A percentile compares a stretch with the other conserved stretches of the same genome.
phyloP scores from a whole-genome alignment of 495 filamentous ascomycete genomes.

The Daldinia childiae region DNA sequence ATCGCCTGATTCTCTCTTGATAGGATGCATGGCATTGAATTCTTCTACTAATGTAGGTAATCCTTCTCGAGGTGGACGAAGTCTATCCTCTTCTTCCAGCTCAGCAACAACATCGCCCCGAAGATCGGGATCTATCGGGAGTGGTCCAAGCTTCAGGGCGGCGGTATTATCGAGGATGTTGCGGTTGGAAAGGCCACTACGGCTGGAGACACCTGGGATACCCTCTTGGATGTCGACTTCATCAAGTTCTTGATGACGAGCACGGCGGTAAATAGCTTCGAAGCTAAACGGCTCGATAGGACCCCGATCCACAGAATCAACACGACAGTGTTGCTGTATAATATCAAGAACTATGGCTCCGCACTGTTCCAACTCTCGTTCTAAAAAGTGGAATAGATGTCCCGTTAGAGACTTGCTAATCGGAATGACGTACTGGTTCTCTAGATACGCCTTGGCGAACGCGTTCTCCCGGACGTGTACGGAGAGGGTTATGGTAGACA shows the following conservation, averaged over 20 bases:
- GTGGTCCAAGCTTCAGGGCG: constrained; percentile 76
- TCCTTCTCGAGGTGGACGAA: constrained; percentile 72
- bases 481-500: constrained; percentile 74
- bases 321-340: constrained; percentile 75
- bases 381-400: constrained; percentile 85
- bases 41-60: constrained; percentile 74
- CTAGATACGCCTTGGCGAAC: constrained; percentile 77
- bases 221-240: constrained; percentile 89
- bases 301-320: constrained; percentile 78
- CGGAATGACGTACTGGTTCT: constrained; percentile 86
- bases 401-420: constrained; percentile 81
- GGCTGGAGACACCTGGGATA: constrained; percentile 81
- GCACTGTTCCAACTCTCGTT: constrained; percentile 80
- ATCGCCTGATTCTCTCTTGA: constrained; percentile 92
- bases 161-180: constrained; percentile 67
- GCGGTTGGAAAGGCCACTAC: constrained; percentile 79
- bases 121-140: constrained; percentile 81
- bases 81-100: constrained; percentile 78
- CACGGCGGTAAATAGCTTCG: constrained; percentile 76
- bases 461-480: constrained; percentile 78
- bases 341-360: constrained; percentile 78
- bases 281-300: constrained; percentile 82
- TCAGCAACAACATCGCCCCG: constrained; percentile 84
- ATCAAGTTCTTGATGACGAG: constrained; percentile 59
- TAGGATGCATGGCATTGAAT: constrained; percentile 75